Percentiles rank a stretch among this genome's conserved stretches.
Conservation (phyloP, 305 asterid species). For the Fraxinus dipetala region DNA sequence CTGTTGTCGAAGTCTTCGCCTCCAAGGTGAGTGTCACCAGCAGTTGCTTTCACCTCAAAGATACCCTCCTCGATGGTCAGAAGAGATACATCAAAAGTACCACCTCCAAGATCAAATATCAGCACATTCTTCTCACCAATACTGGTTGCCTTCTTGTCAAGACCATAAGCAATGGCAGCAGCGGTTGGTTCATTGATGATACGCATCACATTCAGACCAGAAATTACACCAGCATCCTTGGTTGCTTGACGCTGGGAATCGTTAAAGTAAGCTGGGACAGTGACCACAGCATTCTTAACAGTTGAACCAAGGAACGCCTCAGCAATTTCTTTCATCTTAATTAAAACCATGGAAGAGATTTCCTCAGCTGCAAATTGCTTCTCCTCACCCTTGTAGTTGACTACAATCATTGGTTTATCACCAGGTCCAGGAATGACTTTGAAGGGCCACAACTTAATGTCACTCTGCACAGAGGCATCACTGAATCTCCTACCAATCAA, state of each 20-base stretch:
- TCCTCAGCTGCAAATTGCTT: constrained; percentile 83
- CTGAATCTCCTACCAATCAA: constrained; percentile 69
- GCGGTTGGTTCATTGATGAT: constrained; percentile 80
- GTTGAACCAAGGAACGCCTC: constrained; percentile 71
- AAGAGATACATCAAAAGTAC: constrained; percentile 75
- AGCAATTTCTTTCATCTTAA: constrained; percentile 75
- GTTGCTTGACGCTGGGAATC: constrained; percentile 82
- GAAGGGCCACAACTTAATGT: constrained; percentile 80
- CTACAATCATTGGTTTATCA: constrained; percentile 76
- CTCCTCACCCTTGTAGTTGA: constrained; percentile 75
- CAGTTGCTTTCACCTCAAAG: constrained; percentile 75
- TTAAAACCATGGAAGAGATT: constrained; percentile 80
- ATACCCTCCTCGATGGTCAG: constrained; percentile 77
- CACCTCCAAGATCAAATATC: constrained; percentile 76
- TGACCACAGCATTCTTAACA: constrained; percentile 76
- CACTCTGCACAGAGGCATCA: constrained; percentile 73
- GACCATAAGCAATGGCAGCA: constrained; percentile 80
- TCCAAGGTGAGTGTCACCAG: constrained; percentile 78
- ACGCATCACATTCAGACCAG: constrained; percentile 76
- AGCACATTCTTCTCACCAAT: constrained; percentile 71
- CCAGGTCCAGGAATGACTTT: constrained; percentile 71
- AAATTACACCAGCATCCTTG: constrained; percentile 73
- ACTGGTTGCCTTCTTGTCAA: constrained; percentile 73
- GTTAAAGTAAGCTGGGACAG: constrained; percentile 69
- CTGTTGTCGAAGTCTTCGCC: constrained; percentile 79